Evolutionary conservation across 177 flowering plant genomes (phyloP), one percentile per base, ranked within the genome.

Genomic region (Vitis hybrid): DNA sequence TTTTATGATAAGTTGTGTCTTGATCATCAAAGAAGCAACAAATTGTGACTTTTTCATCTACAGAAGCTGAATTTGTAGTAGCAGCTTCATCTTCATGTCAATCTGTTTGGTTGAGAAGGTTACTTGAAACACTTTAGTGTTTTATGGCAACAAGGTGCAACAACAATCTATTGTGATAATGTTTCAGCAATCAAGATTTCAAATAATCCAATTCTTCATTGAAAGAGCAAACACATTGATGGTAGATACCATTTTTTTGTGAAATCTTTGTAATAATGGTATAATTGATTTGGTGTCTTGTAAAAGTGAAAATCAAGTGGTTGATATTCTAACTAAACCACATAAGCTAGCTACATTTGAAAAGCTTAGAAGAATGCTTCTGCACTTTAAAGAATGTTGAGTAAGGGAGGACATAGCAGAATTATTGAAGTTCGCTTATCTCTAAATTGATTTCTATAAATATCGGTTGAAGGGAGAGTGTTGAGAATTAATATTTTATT

Each of bases 11-110:
- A 5, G 18, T 9, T 55, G 17, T 55, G 18, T 55, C 58, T 15
- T n/a, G 58, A 9, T 55, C 58, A 55, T 11, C 58, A 55, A 55
- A 55, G 58, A 55, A 55, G 58, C 58, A 55, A 55, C 18, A 55
- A 24, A 24, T 24, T 24, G 27, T 24, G 27, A 24, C 27, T 24
- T 24, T 24, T 24, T 24, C 27, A 2, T 24, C 27, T 24, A 24
- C 27, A 24, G 27, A 24, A 24, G 27, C 27, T 24, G 27, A 24
- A 24, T 24, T 55, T 55, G 58, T 55, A 15, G 58, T 9, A 15
- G 58, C 17, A 55, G 6, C 58, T 15, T 55, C 58, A 2, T 15
- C 18, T n/a, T 55, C 58, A 15, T 55, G 21, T 55, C 58, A 55
- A 55, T 5, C 58, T 55, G 58, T 55, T 55, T 55, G 58, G 58